These are phyloP conservation scores for Phellopilus nigrolimitatus DNA, from an alignment of 1,284 basidiomycete species.

Conservation along the genomic window DNA sequence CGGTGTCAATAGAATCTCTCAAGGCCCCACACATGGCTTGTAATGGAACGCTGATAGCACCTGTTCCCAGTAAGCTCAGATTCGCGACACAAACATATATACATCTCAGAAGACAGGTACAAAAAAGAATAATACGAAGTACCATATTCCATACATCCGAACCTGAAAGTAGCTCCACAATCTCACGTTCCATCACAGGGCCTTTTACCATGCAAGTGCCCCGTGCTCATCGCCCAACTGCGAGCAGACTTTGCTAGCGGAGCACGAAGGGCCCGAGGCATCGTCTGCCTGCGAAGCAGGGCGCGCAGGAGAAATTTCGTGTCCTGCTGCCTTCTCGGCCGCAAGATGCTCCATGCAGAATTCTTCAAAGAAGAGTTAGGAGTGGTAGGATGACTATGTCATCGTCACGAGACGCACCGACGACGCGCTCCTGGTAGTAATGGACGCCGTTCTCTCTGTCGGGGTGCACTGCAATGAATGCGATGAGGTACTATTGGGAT, in stretches of 20 bases:
- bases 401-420: constrained; percentile 4
- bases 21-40: too few relatives aligned
- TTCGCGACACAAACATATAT: not conserved
- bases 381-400: not conserved
- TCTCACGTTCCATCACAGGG: not conserved
- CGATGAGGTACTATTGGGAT: not conserved
- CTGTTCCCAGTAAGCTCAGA: too few relatives aligned
- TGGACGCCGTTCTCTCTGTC: constrained; percentile 25
- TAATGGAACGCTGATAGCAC: too few relatives aligned
- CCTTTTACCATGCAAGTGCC: constrained; percentile 6
- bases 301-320: constrained; percentile 25
- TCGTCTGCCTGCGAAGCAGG: constrained; percentile 16
- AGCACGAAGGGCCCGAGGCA: constrained; percentile 2
- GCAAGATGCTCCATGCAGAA: constrained; percentile 22
- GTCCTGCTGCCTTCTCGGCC: constrained; percentile 23
- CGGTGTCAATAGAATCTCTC: too few relatives aligned
- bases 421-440: constrained; percentile 25
- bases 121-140: too few relatives aligned
- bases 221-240: constrained; percentile 10
- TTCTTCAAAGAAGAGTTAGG: constrained; percentile 1
- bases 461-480: constrained; percentile 22
- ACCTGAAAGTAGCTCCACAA: too few relatives aligned
- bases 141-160: too few relatives aligned
- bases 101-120: not conserved
- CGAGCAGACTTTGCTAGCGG: constrained; percentile 12